A percentile compares a stretch with the other conserved stretches of the same genome.
Evolutionary conservation across 306 rosid genomes (phyloP).

Genomic region (Vigna hirtella): DNA sequence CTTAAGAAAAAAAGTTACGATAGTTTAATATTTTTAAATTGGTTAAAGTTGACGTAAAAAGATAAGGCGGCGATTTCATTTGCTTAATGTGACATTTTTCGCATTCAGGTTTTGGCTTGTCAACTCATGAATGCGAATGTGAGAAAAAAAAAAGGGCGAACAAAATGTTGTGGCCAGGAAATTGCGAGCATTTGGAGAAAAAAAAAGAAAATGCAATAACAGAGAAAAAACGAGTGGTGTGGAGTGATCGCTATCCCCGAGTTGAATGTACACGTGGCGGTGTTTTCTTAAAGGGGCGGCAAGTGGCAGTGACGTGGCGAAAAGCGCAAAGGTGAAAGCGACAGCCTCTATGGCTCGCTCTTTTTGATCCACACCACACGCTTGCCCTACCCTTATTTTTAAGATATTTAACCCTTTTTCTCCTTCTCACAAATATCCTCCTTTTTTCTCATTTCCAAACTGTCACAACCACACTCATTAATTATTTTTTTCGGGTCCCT

Average conservation of each 20-base stretch:
- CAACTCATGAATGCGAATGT: background rate
- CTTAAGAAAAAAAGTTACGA: background rate
- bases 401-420: conserved; percentile 51
- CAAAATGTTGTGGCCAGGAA: conserved; percentile 48
- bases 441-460: background rate
- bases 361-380: conserved; percentile 49
- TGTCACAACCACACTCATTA: background rate
- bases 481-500: background rate
- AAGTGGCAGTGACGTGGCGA: conserved; percentile 55
- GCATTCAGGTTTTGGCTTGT: background rate
- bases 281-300: conserved; percentile 42
- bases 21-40: no score
- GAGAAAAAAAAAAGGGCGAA: background rate
- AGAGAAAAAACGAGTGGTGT: conserved; percentile 47
- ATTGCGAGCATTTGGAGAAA: background rate
- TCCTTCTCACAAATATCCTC: conserved; percentile 41
- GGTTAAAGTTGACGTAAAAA: background rate
- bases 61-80: background rate
- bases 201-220: background rate
- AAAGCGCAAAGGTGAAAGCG: conserved; percentile 51
- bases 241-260: conserved; percentile 29
- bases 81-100: background rate
- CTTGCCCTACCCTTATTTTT: conserved; percentile 34
- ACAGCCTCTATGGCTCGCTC: conserved; percentile 11
- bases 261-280: conserved; percentile 34